These are phyloP conservation scores for Letharia columbiana DNA, from an alignment of 495 filamentous ascomycete genomes.

Conservation along the genomic window DNA sequence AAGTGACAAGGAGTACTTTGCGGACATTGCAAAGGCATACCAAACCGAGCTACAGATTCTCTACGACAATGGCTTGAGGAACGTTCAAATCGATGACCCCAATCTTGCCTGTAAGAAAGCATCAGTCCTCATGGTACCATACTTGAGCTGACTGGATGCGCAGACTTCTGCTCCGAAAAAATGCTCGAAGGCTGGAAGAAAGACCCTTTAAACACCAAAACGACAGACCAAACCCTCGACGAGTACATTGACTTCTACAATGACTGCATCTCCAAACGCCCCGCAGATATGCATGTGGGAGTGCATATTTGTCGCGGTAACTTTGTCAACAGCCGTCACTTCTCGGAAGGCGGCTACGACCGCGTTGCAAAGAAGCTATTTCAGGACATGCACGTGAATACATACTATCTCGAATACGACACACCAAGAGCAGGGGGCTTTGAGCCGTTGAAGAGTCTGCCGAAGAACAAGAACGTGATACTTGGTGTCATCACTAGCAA, in stretches of 20 bases:
- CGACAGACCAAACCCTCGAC: conserved; percentile 57
- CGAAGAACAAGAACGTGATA: conserved; percentile 66
- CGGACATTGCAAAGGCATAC: conserved; percentile 66
- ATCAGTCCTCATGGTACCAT: neutral
- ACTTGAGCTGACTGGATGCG: conserved; percentile 7
- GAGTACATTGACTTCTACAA: conserved; percentile 74
- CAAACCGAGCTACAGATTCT: conserved; percentile 56
- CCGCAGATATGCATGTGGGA: conserved; percentile 63
- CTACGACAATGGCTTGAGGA: conserved; percentile 59
- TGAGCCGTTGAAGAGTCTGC: conserved; percentile 65
- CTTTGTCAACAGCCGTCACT: conserved; percentile 69
- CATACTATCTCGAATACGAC: conserved; percentile 81
- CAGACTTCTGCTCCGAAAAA: conserved; percentile 70
- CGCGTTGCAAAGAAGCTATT: conserved; percentile 73
- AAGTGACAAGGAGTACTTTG: conserved; percentile 63
- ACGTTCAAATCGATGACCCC: conserved; percentile 69
- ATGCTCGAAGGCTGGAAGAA: conserved; percentile 60
- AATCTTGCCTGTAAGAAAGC: conserved; percentile 59
- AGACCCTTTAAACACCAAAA: conserved; percentile 48
- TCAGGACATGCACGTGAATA: conserved; percentile 62
- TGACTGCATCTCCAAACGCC: conserved; percentile 53
- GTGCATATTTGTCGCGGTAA: conserved; percentile 77
- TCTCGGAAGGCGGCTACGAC: conserved; percentile 74
- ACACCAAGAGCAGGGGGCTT: conserved; percentile 67
- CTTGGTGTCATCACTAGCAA: conserved; percentile 69